Base-by-base conservation (phyloP, 495 filamentous ascomycete species). In the Acidomyces sp. region DNA sequence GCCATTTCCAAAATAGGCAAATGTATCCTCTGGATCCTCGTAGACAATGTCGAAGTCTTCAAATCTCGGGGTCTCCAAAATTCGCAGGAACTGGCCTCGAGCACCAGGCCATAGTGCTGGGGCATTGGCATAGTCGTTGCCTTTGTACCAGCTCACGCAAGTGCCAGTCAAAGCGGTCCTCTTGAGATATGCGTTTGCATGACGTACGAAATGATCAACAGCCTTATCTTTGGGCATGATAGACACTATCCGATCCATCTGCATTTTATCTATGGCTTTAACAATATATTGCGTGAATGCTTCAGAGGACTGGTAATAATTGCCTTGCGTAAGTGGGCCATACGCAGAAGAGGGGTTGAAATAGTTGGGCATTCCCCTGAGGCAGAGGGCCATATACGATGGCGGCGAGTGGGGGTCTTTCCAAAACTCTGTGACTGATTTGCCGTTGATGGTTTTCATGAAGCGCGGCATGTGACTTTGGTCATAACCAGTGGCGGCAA, bases 271-370 rank as follows among this genome's bases (percentile, higher is more conserved):
- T 6, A 43, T 43, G 13, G 41, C 41, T 37, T 43, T 43, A 10
- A 43, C 41, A 7, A 43, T 43, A 25, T 43, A 43, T 20, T 19
- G 6, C 5, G 33, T 36, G 24, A 43, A 42, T 4, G 41, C 41
- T 43, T 43, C 41, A 23, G 31, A 35, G 6, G 41, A 37, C 16
- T 43, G 41, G 23, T 43, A 43, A 34, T 34, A 43, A 34, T 43
- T 43, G 31, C 41, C 41, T 37, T 43, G 41, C 13, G 41, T 31
- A 11, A 43, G 33, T 11, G 41, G 41, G 3, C 41, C 41, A 20
- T 34, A 43, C 7, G 41, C 41, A 3, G 41, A 43, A 3, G 41
- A 43, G 4, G 41, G 39, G 30, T 42, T 42, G 39, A 42, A 42
- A 31, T 42, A 42, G 18, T 43, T 43, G 16, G 41, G 41, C 41